Base-by-base conservation (phyloP, 768 basidiomycete species). In the Pleurotus pulmonarius region DNA sequence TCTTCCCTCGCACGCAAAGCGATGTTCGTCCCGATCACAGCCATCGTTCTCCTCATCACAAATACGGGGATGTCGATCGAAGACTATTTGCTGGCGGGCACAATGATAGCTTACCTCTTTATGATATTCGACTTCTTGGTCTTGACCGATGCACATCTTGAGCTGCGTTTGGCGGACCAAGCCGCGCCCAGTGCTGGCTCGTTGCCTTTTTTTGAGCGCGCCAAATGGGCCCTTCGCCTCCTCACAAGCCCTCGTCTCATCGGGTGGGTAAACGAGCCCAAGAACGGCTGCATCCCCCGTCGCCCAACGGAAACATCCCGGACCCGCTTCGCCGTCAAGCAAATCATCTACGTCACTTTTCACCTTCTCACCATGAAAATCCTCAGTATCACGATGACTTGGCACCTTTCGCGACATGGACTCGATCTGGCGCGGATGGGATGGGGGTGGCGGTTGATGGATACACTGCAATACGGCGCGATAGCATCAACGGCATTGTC, bases 121-220 rank as follows among this genome's bases (percentile, higher is more conserved):
- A n/a, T n/a, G n/a, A n/a, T n/a, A n/a, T n/a, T 69, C 39, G 38
- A 39, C 38, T 15, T 39, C 38, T 15, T 39, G 8, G 38, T 39
- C 15, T 15, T 39, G 38, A 39, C 38, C 38, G 15, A 39, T 15
- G 8, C 38, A 8, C 38, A 39, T 8, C 7, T 7, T 15, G 38
- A 39, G 38, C 38, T 39, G 15, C 38, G 38, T 15, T 8, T 39
- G 38, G 15, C 38, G 38, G 38, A 15, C 7, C 38, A 39, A 15
- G 57, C 18, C 11, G 15, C 38, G 15, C 8, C 8, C 15, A 39
- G 38, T 8, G 38, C 38, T 39, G 38, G 15, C 15, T 7, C 7
- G 15, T 8, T 39, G 38, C 8, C 8, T 39, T 15, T 49, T 29
- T 12, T 37, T 18, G 5, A 20, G 18, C 49, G 49, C 9, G 16